Base-by-base conservation (phyloP, 768 basidiomycete genomes). In the Brasilioporus rufonigricans region DNA sequence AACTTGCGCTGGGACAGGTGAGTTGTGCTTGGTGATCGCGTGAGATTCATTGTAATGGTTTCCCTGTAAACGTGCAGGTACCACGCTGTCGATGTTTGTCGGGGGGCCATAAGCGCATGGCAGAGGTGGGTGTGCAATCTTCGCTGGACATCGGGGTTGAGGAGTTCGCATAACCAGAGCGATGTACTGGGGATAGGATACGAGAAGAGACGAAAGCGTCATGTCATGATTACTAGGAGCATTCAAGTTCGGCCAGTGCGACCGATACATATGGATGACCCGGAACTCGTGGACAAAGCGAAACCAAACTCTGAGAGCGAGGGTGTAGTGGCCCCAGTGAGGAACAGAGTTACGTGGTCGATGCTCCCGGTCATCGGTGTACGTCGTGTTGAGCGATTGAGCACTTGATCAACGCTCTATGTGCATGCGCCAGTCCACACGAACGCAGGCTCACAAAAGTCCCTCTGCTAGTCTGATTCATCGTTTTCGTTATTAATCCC, bases 91-190 rank as follows among this genome's bases (percentile, higher is more conserved):
- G 24, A 44, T 58, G 50, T 40, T 23, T 18, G 14, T 48, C 35
- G 9, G 27, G 1, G 10, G 18, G 26, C 4, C 23, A 27, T 24
- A 21, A 35, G 7, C 31, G 19, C 24, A 12, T n/a, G 8, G 32
- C 26, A 16, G 61, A 63, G 23, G n/a, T 24, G 18, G 44, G 59
- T 9, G 62, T 64, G 19, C 62, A 63, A 43, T 27, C 46, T 13
- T 51, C 33, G 41, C 50, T 21, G 4, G 33, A 9, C 8, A 13
- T 11, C 24, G 11, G 14, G 12, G 14, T 21, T 3, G 47, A 45
- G 16, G 29, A 40, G 40, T 12, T n/a, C 4, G 36, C 16, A 10
- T 51, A 44, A 40, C n/a, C 19, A 27, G 9, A n/a, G n/a, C n/a
- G n/a, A n/a, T n/a, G n/a, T n/a, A n/a, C n/a, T n/a, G n/a, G n/a